These are phyloP conservation scores for Trichosporon coremiiforme DNA, from an alignment of 1,284 basidiomycete genomes.

Conservation along the genomic window DNA sequence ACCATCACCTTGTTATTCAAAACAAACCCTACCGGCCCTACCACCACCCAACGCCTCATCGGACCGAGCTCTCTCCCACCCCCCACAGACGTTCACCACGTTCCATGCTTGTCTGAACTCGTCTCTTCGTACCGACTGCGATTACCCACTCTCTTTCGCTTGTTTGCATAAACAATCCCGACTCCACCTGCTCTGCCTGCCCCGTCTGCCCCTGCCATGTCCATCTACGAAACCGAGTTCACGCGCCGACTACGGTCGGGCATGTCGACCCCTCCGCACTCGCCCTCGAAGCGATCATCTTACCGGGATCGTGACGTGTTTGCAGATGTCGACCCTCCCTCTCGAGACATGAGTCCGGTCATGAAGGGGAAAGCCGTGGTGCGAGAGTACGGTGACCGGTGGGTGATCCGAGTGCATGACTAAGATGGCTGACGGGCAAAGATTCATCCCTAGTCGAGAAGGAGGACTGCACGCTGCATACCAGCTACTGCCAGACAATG, in stretches of 20 bases:
- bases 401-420: conserved; percentile 27
- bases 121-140: not conserved
- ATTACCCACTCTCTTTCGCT: not conserved
- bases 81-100: not conserved
- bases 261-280: conserved; percentile 29
- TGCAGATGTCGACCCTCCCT: conserved; percentile 34
- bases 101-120: conserved; percentile 3
- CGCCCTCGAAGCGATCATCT: conserved; percentile 20
- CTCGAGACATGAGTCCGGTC: conserved; percentile 35
- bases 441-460: conserved; percentile 62
- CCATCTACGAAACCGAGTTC: conserved; percentile 47
- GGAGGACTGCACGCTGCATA: conserved; percentile 60
- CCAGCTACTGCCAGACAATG: conserved; percentile 57
- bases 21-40: conserved; percentile 1
- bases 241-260: conserved; percentile 41
- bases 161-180: not conserved
- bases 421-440: conserved; percentile 31
- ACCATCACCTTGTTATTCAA: not conserved
- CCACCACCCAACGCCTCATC: conserved; percentile 3
- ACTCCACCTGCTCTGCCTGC: not conserved
- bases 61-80: not conserved
- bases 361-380: conserved; percentile 43
- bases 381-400: conserved; percentile 56
- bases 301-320: conserved; percentile 41
- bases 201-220: conserved; percentile 20